Evolutionary conservation across 1,284 basidiomycete species (phyloP).

Genomic region (Irpex sp.): DNA sequence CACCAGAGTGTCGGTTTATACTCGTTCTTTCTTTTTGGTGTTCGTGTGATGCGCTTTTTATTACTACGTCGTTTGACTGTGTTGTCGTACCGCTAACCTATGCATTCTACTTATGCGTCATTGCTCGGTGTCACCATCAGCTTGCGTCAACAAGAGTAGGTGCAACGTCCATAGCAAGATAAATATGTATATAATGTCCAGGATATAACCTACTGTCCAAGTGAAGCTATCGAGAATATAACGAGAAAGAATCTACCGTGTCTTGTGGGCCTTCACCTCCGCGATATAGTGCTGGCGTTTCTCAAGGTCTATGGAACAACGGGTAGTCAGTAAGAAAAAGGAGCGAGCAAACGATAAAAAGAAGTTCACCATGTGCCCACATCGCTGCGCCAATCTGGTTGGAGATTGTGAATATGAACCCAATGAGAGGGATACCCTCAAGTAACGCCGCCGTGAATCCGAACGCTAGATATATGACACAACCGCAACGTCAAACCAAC

Average conservation of each 20-base stretch:
- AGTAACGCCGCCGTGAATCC: constrained; percentile 78
- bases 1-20: too few relatives aligned
- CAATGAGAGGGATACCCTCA: constrained; percentile 76
- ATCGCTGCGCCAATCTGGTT: constrained; percentile 87
- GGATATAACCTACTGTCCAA: too few relatives aligned
- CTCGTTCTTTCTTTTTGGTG: too few relatives aligned
- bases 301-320: constrained; percentile 60
- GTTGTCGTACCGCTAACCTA: too few relatives aligned
- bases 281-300: constrained; percentile 72
- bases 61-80: too few relatives aligned
- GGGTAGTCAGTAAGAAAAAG: neutral
- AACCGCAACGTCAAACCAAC: neutral
- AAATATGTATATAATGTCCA: too few relatives aligned
- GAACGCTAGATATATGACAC: constrained; percentile 50
- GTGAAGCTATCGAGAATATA: too few relatives aligned
- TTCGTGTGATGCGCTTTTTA: too few relatives aligned
- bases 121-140: too few relatives aligned
- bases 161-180: too few relatives aligned
- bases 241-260: neutral
- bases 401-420: constrained; percentile 76
- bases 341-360: neutral
- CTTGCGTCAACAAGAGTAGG: too few relatives aligned
- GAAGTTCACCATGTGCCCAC: constrained; percentile 73
- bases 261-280: constrained; percentile 17
- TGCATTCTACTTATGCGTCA: too few relatives aligned